phyloP scores from a whole-genome alignment of 768 basidiomycete genomes.

The Wakefieldia striispora region DNA sequence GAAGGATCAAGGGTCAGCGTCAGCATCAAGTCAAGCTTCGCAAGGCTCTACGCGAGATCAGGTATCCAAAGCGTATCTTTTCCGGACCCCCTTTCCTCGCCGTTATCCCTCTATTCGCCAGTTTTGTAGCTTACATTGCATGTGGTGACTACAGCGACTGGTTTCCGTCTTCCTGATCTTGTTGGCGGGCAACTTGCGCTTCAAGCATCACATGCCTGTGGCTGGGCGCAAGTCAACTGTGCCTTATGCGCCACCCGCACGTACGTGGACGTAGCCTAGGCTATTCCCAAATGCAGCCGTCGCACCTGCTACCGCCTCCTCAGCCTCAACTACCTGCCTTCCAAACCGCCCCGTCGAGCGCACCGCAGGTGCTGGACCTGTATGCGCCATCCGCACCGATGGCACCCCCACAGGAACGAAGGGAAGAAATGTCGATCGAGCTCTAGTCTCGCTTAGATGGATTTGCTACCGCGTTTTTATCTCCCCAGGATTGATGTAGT shows the following conservation, averaged over 20 bases:
- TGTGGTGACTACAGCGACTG: too few species aligned
- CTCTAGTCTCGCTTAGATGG: conserved; percentile 16
- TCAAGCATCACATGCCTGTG: too few species aligned
- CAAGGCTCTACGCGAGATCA: too few species aligned
- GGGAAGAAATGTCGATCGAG: conserved; percentile 56
- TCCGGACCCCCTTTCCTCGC: too few species aligned
- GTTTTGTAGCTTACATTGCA: too few species aligned
- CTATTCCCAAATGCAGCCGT: conserved; percentile 4
- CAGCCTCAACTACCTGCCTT: conserved; percentile 50
- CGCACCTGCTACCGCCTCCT: conserved; percentile 7
- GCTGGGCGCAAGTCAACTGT: too few species aligned
- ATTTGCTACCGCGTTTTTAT: neutral
- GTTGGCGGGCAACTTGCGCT: too few species aligned
- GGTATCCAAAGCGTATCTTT: too few species aligned
- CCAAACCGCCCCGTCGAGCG: conserved; percentile 59
- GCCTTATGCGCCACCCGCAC: conserved; percentile 14
- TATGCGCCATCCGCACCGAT: conserved; percentile 48
- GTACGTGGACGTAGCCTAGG: conserved; percentile 7
- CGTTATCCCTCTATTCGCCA: too few species aligned
- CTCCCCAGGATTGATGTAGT: neutral
- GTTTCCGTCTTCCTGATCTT: too few species aligned
- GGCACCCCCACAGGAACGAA: conserved; percentile 54
- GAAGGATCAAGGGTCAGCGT: too few species aligned
- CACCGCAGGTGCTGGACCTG: conserved; percentile 52
- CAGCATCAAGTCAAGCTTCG: too few species aligned